phyloP scores from a whole-genome alignment of 768 basidiomycete species.

The Lactarius hengduanensis region DNA sequence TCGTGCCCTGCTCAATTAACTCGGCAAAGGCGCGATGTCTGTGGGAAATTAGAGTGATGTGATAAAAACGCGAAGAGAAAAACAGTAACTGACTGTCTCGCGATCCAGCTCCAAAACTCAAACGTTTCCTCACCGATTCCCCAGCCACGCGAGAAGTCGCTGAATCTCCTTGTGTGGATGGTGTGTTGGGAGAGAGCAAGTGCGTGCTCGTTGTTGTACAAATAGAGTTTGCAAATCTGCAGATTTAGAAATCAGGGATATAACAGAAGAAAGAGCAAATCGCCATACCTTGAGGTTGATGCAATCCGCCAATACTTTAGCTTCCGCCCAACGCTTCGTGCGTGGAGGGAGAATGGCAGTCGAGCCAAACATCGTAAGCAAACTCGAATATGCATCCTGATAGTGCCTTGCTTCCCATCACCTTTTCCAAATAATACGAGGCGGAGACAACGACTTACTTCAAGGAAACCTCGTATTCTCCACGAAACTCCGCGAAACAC shows the following conservation, averaged over 20 bases:
- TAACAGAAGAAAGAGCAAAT: not conserved
- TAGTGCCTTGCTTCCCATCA: conserved; percentile 64
- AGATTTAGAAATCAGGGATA: not conserved
- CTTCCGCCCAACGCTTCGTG: conserved; percentile 98
- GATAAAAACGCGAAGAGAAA: not conserved
- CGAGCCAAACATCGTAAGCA: conserved; percentile 87
- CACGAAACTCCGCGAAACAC: conserved; percentile 91
- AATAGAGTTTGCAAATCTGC: conserved; percentile 84
- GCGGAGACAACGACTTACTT: conserved; percentile 55
- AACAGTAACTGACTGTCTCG: conserved; percentile 69
- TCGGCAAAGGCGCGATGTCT: conserved; percentile 92
- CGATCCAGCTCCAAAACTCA: conserved; percentile 97
- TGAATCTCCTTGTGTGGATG: conserved; percentile 80
- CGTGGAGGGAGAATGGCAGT: conserved; percentile 83
- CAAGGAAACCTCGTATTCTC: conserved; percentile 88
- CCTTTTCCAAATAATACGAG: conserved; percentile 13
- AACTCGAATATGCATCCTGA: conserved; percentile 84
- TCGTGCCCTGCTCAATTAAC: conserved; percentile 78
- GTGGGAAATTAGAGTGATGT: not conserved
- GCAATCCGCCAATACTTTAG: conserved; percentile 93
- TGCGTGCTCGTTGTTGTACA: conserved; percentile 86
- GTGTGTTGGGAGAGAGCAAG: conserved; percentile 81
- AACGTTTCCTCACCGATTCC: conserved; percentile 96
- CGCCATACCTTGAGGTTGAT: conserved; percentile 78
- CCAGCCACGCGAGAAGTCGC: conserved; percentile 87